These are phyloP conservation scores for Schrenkiella parvula DNA, from an alignment of 345 rosid genomes.

Conservation along the genomic window DNA sequence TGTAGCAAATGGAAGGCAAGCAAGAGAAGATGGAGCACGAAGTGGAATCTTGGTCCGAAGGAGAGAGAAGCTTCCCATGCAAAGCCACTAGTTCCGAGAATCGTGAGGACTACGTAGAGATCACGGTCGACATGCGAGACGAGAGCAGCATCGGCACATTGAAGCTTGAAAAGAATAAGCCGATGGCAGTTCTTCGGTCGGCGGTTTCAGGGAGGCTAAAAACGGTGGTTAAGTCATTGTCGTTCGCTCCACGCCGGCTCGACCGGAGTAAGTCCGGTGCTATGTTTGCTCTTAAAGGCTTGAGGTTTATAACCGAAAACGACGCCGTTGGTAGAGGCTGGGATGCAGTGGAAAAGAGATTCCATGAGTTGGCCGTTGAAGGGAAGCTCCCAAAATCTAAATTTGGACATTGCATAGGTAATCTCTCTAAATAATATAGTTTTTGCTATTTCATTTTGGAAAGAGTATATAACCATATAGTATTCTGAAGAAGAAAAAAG, in stretches of 20 bases:
- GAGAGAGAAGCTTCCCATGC: not conserved
- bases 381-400: slow-evolving; percentile 53
- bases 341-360: slow-evolving; percentile 55
- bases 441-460: not conserved
- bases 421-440: not conserved
- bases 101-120: slow-evolving; percentile 38
- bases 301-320: slow-evolving; percentile 49
- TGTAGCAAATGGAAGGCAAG: slow-evolving; percentile 1
- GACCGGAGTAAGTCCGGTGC: slow-evolving; percentile 67
- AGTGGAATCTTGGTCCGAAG: slow-evolving; percentile 16
- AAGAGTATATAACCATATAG: too few relatives aligned
- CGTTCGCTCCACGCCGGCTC: slow-evolving; percentile 23
- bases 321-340: slow-evolving; percentile 52
- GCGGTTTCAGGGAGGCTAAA: slow-evolving; percentile 55
- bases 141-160: slow-evolving; percentile 41
- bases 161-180: not conserved
- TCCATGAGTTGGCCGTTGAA: slow-evolving; percentile 43
- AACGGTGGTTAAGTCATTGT: slow-evolving; percentile 42
- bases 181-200: slow-evolving; percentile 26
- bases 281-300: slow-evolving; percentile 60
- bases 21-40: slow-evolving; percentile 4
- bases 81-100: not conserved
- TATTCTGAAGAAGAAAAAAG: not conserved
- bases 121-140: slow-evolving; percentile 49
- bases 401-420: slow-evolving; percentile 79